Evolutionary conservation across 2,329 filamentous ascomycete genomes (phyloP).

Genomic region (Talaromyces amestolkiae): DNA sequence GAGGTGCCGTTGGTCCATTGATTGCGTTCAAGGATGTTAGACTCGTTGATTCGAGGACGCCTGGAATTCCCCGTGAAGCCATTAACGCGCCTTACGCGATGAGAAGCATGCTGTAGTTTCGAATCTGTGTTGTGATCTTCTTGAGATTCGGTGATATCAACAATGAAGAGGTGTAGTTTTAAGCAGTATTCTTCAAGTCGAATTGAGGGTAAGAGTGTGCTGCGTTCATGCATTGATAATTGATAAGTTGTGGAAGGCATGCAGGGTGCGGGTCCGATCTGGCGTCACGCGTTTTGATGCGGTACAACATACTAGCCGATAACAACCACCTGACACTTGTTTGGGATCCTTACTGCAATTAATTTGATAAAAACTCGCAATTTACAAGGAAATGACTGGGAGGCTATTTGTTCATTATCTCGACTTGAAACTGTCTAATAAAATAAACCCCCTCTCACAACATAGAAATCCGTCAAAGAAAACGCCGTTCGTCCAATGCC

Average conservation of each 20-base stretch:
- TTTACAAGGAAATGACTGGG: not conserved
- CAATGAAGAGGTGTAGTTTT: not conserved
- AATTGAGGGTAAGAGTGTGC: not conserved
- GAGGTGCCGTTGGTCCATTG: slow-evolving; percentile 16
- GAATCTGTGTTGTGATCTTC: not conserved
- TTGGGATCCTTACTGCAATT: not conserved
- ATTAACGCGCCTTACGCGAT: slow-evolving; percentile 32
- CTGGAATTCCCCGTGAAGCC: slow-evolving; percentile 34
- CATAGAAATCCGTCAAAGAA: slow-evolving; percentile 20
- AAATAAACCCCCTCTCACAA: not conserved
- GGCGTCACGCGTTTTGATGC: slow-evolving; percentile 18
- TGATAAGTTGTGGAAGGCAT: not conserved
- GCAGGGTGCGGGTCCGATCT: slow-evolving; percentile 7
- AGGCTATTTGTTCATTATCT: slow-evolving; percentile 8
- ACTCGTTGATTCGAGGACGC: slow-evolving; percentile 35
- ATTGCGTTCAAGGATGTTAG: slow-evolving; percentile 34
- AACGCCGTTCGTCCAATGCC: slow-evolving; percentile 45
- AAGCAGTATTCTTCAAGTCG: not conserved
- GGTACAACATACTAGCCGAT: not conserved
- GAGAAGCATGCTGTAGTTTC: slow-evolving; percentile 25
- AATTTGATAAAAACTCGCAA: not conserved
- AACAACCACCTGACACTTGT: not conserved
- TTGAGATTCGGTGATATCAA: not conserved
- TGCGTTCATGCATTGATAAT: not conserved
- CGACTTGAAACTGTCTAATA: not conserved